These are phyloP conservation scores for Larix sibirica DNA, from an alignment of 83 land plant genomes.

Conservation along the genomic window DNA sequence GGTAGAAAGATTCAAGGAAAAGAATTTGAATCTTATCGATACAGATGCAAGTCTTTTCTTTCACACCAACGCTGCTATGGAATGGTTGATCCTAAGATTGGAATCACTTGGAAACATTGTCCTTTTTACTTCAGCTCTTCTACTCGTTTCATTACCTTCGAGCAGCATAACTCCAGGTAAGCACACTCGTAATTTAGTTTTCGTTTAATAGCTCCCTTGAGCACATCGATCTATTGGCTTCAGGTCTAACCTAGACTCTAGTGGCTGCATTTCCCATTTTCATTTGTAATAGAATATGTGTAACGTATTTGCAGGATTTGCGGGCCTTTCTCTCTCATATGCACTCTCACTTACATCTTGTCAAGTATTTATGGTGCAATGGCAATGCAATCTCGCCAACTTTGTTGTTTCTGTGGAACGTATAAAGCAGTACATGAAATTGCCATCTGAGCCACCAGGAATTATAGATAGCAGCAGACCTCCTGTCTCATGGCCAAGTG, in stretches of 20 bases:
- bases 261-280: slow-evolving; percentile 4
- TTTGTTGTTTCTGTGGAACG: slow-evolving; percentile 67
- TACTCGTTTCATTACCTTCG: slow-evolving; percentile 70
- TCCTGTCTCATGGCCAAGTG: slow-evolving; percentile 62
- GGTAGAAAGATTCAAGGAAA: slow-evolving; percentile 51
- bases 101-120: slow-evolving; percentile 64
- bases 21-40: slow-evolving; percentile 63
- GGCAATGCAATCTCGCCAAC: slow-evolving; percentile 55
- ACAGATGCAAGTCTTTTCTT: slow-evolving; percentile 71
- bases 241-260: too few relatives aligned
- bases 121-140: slow-evolving; percentile 61
- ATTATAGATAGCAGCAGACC: slow-evolving; percentile 47
- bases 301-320: slow-evolving; percentile 38
- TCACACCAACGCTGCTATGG: slow-evolving; percentile 60
- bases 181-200: too few relatives aligned
- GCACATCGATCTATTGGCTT: too few relatives aligned
- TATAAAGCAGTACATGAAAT: slow-evolving; percentile 64
- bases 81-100: slow-evolving; percentile 77
- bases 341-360: slow-evolving; percentile 42
- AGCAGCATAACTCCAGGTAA: slow-evolving; percentile 47
- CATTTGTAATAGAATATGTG: background rate
- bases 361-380: slow-evolving; percentile 44
- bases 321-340: slow-evolving; percentile 69
- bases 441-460: slow-evolving; percentile 67
- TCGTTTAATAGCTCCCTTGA: background rate